Evolutionary conservation across 2,329 filamentous ascomycete species (phyloP).

Genomic region (Botrytis sinoallii): DNA sequence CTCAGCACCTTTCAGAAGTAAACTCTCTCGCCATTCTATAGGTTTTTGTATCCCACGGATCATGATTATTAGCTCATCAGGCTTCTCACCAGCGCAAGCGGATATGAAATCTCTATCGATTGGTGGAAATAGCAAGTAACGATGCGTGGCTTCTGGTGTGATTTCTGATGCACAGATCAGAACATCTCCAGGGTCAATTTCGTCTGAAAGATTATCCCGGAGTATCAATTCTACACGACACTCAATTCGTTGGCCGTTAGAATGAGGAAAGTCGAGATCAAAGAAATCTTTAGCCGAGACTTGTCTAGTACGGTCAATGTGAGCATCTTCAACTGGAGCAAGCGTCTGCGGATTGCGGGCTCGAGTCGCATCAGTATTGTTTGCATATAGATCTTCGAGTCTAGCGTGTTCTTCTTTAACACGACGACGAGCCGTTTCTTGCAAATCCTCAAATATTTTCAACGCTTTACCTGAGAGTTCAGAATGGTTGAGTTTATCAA

Average conservation of each 20-base stretch:
- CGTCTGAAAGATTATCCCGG: conserved; percentile 71
- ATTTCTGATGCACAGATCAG: conserved; percentile 74
- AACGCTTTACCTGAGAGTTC: conserved; percentile 39
- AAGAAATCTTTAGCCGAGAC: conserved; percentile 91
- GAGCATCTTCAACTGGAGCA: conserved; percentile 64
- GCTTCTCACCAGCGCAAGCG: conserved; percentile 68
- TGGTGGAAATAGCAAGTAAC: conserved; percentile 89
- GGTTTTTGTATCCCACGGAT: conserved; percentile 66
- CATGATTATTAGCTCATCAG: conserved; percentile 80
- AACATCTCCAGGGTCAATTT: conserved; percentile 73
- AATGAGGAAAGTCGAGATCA: conserved; percentile 78
- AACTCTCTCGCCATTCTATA: conserved; percentile 77
- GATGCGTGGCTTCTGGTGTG: conserved; percentile 74
- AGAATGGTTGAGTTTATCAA: conserved; percentile 41
- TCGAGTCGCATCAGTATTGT: conserved; percentile 75
- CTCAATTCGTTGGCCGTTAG: conserved; percentile 83
- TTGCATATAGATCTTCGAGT: conserved; percentile 82
- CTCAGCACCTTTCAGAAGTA: conserved; percentile 68
- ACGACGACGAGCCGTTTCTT: conserved; percentile 71
- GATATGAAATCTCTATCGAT: conserved; percentile 72
- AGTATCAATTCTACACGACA: conserved; percentile 86
- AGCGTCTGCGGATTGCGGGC: conserved; percentile 77
- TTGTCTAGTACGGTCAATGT: conserved; percentile 72
- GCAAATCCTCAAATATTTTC: conserved; percentile 60
- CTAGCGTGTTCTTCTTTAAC: conserved; percentile 70